Evolutionary conservation across 1,284 basidiomycete species (phyloP), one percentile per base, ranked within the genome.

Genomic region (Papiliotrema nemorosa): DNA sequence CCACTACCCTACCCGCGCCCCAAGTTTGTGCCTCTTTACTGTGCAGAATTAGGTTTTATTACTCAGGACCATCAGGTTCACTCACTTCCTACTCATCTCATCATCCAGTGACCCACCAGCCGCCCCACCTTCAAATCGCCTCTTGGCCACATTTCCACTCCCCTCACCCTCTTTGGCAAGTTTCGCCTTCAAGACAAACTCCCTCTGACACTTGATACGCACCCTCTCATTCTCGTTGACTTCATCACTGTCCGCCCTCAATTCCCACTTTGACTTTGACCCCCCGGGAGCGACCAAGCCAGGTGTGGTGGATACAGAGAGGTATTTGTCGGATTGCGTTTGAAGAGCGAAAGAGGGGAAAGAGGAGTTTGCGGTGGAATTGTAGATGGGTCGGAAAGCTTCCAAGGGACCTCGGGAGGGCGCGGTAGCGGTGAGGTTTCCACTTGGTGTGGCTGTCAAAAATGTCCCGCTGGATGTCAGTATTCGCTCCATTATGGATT

Each of bases 141-240:
- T 52, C 54, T 65, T 70, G 55, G 65, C 69, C 70, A 54, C 85
- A 54, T 83, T 45, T 31, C 39, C 56, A 25, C 82, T 85, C n/a
- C n/a, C n/a, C 69, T 86, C 84, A 70, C 88, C 86, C 57, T 86
- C 86, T 38, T 84, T 77, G 2, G 86, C 88, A 67, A 89, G 84
- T 42, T 85, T 78, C 4, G 88, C 89, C 70, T 94, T 90, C 64
- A 83, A 81, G 76, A 92, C 86, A 75, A 88, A 93, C 69, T 90
- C 89, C 73, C 81, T 83, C 76, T 96, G 91, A 42, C 94, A 85
- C 75, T 91, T 91, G 49, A 93, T 82, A 81, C 83, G 86, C 70
- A 91, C 90, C 13, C 84, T 78, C 66, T 93, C 90, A 36, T 78
- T 77, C 59, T 89, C 89, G 4, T 87, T 89, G 16, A 86, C 81